Conservation (phyloP, 176 grass and related monocot species). For the Thalia dealbata region DNA sequence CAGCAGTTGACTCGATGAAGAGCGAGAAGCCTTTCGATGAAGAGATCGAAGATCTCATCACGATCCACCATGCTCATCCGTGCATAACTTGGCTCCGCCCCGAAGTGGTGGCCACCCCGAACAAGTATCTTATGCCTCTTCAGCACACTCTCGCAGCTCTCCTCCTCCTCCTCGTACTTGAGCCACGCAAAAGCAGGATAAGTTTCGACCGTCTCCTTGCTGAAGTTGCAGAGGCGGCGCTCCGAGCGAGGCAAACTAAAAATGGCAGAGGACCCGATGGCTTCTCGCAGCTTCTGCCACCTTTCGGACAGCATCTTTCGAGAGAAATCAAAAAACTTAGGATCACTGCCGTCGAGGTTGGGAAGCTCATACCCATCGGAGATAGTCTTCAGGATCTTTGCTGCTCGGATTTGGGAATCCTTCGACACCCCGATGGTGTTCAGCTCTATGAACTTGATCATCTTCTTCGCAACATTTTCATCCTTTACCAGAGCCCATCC, state of each 20-base stretch:
- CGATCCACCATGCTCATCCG: slow-evolving; percentile 64
- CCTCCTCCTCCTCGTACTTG: slow-evolving; percentile 37
- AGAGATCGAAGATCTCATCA: slow-evolving; percentile 49
- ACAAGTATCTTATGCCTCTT: slow-evolving; percentile 43
- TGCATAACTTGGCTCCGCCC: slow-evolving; percentile 32
- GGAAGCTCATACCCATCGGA: slow-evolving; percentile 48
- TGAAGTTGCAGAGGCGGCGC: slow-evolving; percentile 38
- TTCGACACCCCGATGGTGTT: slow-evolving; percentile 89
- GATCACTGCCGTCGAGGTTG: background rate
- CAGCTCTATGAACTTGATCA: slow-evolving; percentile 78
- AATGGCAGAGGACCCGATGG: slow-evolving; percentile 28
- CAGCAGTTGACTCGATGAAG: too few relatives aligned
- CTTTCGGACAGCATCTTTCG: slow-evolving; percentile 35
- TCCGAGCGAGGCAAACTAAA: slow-evolving; percentile 41
- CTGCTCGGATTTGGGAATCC: slow-evolving; percentile 75
- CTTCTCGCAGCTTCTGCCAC: slow-evolving; percentile 42
- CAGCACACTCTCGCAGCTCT: slow-evolving; percentile 39
- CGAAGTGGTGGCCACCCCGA: slow-evolving; percentile 43
- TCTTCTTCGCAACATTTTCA: slow-evolving; percentile 33
- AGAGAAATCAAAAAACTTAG: slow-evolving; percentile 43
- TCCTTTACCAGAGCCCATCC: slow-evolving; percentile 96
- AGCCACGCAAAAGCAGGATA: slow-evolving; percentile 77
- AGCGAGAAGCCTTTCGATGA: slow-evolving; percentile 36
- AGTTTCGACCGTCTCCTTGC: slow-evolving; percentile 16
- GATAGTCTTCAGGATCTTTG: slow-evolving; percentile 57